These are phyloP conservation scores for Paulownia fortunei DNA, from an alignment of 257 asterid species.

Conservation along the genomic window DNA sequence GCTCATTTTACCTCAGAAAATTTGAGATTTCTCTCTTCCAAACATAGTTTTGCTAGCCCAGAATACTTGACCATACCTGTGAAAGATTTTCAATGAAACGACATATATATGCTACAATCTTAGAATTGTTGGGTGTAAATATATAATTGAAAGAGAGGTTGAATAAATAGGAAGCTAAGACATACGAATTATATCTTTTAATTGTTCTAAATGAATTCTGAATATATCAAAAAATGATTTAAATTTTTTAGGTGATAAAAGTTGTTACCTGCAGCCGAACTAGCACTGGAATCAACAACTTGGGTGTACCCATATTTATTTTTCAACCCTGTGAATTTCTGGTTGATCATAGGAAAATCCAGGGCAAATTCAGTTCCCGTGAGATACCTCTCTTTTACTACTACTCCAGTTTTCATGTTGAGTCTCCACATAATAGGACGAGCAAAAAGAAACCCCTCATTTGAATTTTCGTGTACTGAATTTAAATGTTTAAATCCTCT, in stretches of 20 bases:
- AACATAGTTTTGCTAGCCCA: constrained; percentile 47
- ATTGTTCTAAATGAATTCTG: too few species aligned
- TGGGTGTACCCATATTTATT: constrained; percentile 53
- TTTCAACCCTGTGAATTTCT: constrained; percentile 32
- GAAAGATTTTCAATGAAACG: neutral
- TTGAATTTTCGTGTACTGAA: neutral
- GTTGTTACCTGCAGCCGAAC: constrained; percentile 41
- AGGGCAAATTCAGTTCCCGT: constrained; percentile 39
- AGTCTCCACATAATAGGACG: constrained; percentile 57
- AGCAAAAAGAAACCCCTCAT: constrained; percentile 35
- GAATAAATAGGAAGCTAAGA: too few species aligned
- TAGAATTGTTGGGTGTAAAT: too few species aligned
- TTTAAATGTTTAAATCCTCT: constrained; percentile 36
- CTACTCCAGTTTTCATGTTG: constrained; percentile 44
- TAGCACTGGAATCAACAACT: constrained; percentile 37
- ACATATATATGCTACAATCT: neutral
- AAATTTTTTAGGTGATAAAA: too few species aligned
- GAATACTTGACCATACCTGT: constrained; percentile 50
- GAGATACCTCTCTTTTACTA: constrained; percentile 34
- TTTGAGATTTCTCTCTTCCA: constrained; percentile 10
- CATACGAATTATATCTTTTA: too few species aligned
- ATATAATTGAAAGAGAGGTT: too few species aligned
- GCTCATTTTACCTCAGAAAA: constrained; percentile 5
- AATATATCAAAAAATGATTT: too few species aligned
- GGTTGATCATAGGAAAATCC: constrained; percentile 56